These are phyloP conservation scores for Anastatica hierochuntica DNA, from an alignment of 345 rosid species.

Conservation along the genomic window DNA sequence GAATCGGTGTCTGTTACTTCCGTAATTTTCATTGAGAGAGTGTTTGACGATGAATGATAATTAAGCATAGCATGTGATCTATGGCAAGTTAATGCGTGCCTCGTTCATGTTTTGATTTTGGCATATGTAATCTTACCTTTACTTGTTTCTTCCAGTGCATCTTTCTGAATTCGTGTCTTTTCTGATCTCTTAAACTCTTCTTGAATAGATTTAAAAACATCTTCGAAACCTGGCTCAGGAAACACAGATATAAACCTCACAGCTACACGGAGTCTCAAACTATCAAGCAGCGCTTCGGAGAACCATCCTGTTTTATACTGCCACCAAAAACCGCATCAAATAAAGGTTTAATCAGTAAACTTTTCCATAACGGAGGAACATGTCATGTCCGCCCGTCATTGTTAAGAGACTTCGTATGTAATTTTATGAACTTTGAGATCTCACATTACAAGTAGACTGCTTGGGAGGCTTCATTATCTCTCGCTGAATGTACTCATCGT, in stretches of 20 bases:
- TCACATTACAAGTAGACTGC: slow-evolving; percentile 57
- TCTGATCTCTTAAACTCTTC: slow-evolving; percentile 73
- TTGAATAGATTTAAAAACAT: slow-evolving; percentile 51
- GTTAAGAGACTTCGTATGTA: neutral
- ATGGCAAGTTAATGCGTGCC: no score
- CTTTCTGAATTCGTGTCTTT: slow-evolving; percentile 37
- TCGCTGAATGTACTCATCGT: slow-evolving; percentile 75
- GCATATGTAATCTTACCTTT: slow-evolving; percentile 47
- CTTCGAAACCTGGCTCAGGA: slow-evolving; percentile 62
- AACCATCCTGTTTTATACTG: slow-evolving; percentile 93
- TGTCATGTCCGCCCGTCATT: no score
- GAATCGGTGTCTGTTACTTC: slow-evolving; percentile 13
- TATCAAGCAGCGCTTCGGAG: slow-evolving; percentile 51
- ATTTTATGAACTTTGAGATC: slow-evolving; percentile 21
- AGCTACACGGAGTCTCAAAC: slow-evolving; percentile 64
- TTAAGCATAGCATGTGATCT: slow-evolving; percentile 3
- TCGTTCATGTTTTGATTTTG: no score
- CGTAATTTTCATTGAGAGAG: no score
- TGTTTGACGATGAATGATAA: neutral
- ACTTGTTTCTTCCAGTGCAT: slow-evolving; percentile 37
- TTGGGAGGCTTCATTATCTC: slow-evolving; percentile 80
- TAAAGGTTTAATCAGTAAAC: neutral
- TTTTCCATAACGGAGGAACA: no score
- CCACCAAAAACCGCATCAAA: no score
- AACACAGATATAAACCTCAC: slow-evolving; percentile 68